Evolutionary conservation across 192 early-diverging fungal species (phyloP).

Genomic region (Anaeromyces robustus): DNA sequence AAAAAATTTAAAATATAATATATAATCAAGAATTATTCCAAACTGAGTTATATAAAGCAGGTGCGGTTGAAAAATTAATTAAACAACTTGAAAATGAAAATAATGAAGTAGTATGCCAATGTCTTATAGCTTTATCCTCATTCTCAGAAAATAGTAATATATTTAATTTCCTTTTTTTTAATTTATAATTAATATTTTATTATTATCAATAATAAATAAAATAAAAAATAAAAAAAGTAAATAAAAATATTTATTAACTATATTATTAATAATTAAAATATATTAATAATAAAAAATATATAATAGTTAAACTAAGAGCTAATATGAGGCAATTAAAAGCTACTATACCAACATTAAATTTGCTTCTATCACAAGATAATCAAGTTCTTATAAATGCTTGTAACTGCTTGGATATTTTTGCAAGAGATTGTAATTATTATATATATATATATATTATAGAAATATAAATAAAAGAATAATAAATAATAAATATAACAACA

Average conservation of each 20-base stretch:
- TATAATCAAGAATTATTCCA: conserved; percentile 4
- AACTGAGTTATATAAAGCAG: conserved; percentile 26
- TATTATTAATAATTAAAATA: neutral
- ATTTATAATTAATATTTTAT: neutral
- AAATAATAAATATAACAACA: too few species aligned
- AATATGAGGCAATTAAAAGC: conserved; percentile 15
- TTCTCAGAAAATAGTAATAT: conserved; percentile 22
- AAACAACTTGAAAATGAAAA: conserved; percentile 23
- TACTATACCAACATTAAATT: conserved; percentile 12
- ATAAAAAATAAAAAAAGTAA: neutral
- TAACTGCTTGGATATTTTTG: conserved; percentile 28
- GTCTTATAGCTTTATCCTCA: conserved; percentile 20
- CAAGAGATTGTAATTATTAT: conserved; percentile 27
- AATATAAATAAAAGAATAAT: too few species aligned
- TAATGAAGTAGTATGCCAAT: conserved; percentile 17
- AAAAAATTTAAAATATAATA: neutral
- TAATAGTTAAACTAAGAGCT: conserved; percentile 18
- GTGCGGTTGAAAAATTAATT: conserved; percentile 18
- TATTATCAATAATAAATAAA: neutral
- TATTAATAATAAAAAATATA: neutral
- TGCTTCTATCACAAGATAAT: conserved; percentile 20
- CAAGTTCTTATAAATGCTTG: conserved; percentile 22
- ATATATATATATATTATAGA: neutral
- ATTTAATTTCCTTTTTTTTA: neutral
- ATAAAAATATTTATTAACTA: too few species aligned